phyloP scores from a whole-genome alignment of 305 asterid species.

The Andrographis paniculata region DNA sequence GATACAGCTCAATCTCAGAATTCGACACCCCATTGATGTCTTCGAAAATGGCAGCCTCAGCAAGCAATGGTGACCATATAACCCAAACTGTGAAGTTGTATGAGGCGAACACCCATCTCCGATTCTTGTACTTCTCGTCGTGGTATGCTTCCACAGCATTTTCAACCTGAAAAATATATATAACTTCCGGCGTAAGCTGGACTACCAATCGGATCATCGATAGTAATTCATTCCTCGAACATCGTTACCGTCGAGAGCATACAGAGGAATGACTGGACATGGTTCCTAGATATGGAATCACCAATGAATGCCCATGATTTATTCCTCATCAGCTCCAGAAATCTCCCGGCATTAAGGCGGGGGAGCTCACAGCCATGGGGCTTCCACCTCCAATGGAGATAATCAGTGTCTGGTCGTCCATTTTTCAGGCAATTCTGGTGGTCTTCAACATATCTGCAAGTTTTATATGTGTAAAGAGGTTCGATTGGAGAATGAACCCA shows the following conservation, averaged over 20 bases:
- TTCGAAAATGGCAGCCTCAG: slow-evolving; percentile 51
- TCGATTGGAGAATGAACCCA: slow-evolving; percentile 61
- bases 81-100: slow-evolving; percentile 55
- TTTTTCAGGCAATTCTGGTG: slow-evolving; percentile 70
- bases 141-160: slow-evolving; percentile 52
- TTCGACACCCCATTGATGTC: slow-evolving; percentile 45
- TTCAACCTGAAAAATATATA: slow-evolving; percentile 39
- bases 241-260: slow-evolving; percentile 60
- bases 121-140: slow-evolving; percentile 37
- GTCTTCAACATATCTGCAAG: slow-evolving; percentile 50
- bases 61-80: slow-evolving; percentile 88
- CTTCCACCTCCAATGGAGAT: slow-evolving; percentile 76
- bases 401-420: slow-evolving; percentile 48
- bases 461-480: slow-evolving; percentile 60
- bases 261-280: slow-evolving; percentile 63
- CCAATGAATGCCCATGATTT: slow-evolving; percentile 68
- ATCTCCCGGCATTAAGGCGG: slow-evolving; percentile 39
- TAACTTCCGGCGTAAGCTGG: neutral
- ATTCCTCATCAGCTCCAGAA: slow-evolving; percentile 60
- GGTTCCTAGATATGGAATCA: slow-evolving; percentile 82
- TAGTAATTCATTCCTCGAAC: no score
- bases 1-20: slow-evolving; percentile 58
- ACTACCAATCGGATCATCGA: neutral
- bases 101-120: slow-evolving; percentile 58
- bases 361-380: slow-evolving; percentile 62